Evolutionary conservation across 345 rosid genomes (phyloP), one percentile per base, ranked within the genome.

Genomic region (Reutealis trisperma): DNA sequence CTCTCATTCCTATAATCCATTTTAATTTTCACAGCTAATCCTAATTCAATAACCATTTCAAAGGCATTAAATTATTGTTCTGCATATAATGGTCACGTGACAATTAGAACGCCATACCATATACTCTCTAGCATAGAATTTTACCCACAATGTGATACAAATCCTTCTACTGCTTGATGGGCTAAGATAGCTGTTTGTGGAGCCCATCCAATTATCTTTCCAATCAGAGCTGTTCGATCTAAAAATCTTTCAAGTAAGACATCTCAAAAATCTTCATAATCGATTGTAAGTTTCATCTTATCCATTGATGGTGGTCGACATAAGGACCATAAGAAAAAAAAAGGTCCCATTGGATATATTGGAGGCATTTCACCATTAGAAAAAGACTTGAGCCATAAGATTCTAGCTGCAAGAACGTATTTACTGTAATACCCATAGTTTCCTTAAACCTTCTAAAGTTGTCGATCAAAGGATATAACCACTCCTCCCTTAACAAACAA

Each of bases 131-230:
- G 16, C 16, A 37, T 1, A 6, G 77, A 75, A 16, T 65, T 75
- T 70, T 63, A 75, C n/a, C 77, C 77, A 0, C 77, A 75, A 22
- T 75, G 77, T 1, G 77, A 75, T 0, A 75, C 71, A 22, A 75
- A 75, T 5, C 71, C 77, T 15, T 71, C 71, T 1, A 75, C 24
- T 0, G 77, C 63, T 16, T 25, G 71, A 58, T 75, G 63, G 1
- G 71, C 63, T 15, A 75, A 9, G 18, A 75, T 7, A 16, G 27
- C 27, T 0, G 1, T 14, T 51, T 74, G 70, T 8, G 77, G 77
- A n/a, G 34, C 62, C 77, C 77, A 75, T 34, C 77, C 77, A 19
- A 54, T 65, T 3, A 75, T 45, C 34, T 75, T 64, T 16, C 71
- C 77, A 10, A 37, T 16, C 0, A 30, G 58, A 15, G 58, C 58